phyloP scores from a whole-genome alignment of 2,329 filamentous ascomycete species.

The Teratosphaeriaceae sp. region DNA sequence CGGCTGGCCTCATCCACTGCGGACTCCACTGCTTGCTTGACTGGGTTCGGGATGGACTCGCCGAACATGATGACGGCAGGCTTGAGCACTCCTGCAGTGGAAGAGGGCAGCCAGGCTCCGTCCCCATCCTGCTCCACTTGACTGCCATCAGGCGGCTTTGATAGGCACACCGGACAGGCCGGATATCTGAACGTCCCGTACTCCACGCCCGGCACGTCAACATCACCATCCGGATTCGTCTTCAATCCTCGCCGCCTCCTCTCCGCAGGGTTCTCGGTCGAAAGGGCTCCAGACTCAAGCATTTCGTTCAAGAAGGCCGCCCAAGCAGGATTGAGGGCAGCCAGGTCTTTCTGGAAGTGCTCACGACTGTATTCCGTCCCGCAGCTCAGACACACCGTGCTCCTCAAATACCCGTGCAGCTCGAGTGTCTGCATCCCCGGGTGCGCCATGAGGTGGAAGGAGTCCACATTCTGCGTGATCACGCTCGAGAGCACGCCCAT shows the following conservation, averaged over 20 bases:
- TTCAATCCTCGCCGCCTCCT: slow-evolving; percentile 63
- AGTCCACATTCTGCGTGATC: slow-evolving; percentile 96
- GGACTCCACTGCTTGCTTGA: slow-evolving; percentile 71
- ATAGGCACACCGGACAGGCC: slow-evolving; percentile 73
- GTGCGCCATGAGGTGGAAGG: slow-evolving; percentile 76
- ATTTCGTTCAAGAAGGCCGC: slow-evolving; percentile 66
- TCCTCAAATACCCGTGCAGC: slow-evolving; percentile 83
- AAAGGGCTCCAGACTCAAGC: slow-evolving; percentile 65
- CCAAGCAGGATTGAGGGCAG: slow-evolving; percentile 81
- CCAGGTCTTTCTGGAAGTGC: slow-evolving; percentile 68
- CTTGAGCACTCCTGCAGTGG: slow-evolving; percentile 70
- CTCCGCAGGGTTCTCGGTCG: slow-evolving; percentile 68
- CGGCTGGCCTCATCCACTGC: slow-evolving; percentile 70
- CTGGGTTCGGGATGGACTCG: slow-evolving; percentile 65
- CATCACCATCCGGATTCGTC: slow-evolving; percentile 90
- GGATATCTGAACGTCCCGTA: slow-evolving; percentile 91
- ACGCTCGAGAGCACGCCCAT: slow-evolving; percentile 69
- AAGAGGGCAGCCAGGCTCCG: slow-evolving; percentile 62
- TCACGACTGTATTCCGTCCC: slow-evolving; percentile 62
- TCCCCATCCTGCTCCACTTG: slow-evolving; percentile 69
- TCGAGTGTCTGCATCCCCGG: slow-evolving; percentile 70
- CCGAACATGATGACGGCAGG: slow-evolving; percentile 96
- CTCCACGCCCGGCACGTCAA: slow-evolving; percentile 78
- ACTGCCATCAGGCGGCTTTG: slow-evolving; percentile 48
- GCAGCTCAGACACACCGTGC: slow-evolving; percentile 76